Evolutionary conservation across 176 grass and related monocot species (phyloP).

Genomic region (Bolboschoenus planiculmis): DNA sequence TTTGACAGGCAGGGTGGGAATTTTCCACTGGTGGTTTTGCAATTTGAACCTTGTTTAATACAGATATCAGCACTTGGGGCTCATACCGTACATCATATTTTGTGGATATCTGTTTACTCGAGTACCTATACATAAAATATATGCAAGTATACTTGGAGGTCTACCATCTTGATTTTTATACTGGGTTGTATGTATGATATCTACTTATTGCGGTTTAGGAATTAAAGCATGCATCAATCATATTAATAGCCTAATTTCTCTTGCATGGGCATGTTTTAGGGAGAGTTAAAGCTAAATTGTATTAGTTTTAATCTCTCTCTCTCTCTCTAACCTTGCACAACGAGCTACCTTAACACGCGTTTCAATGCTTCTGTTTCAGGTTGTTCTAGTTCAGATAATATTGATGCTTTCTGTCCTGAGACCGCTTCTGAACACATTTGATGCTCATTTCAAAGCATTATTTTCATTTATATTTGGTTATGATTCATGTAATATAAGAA

Average conservation of each 20-base stretch:
- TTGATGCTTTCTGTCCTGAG: constrained; percentile 1
- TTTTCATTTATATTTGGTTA: neutral
- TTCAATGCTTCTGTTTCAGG: neutral
- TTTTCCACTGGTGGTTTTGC: neutral
- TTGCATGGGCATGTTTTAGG: constrained; percentile 3
- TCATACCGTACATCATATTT: neutral
- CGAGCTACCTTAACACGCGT: neutral
- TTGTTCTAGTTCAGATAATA: constrained; percentile 9
- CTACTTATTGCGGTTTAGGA: neutral
- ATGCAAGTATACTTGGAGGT: neutral
- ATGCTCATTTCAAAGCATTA: neutral
- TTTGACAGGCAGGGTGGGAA: too few species aligned
- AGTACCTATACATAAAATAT: neutral
- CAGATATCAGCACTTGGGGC: neutral
- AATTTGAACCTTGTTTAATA: neutral
- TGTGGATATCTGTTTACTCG: neutral
- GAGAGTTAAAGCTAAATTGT: neutral
- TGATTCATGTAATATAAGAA: neutral
- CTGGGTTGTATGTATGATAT: neutral
- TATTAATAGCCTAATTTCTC: neutral
- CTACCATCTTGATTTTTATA: neutral
- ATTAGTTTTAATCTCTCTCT: neutral
- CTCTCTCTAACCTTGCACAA: neutral
- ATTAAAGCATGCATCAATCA: neutral
- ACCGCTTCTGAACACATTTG: neutral